Evolutionary conservation across 805 yeast genomes (phyloP), one percentile per base, ranked within the genome.

Genomic region (Candida dajiaensis): DNA sequence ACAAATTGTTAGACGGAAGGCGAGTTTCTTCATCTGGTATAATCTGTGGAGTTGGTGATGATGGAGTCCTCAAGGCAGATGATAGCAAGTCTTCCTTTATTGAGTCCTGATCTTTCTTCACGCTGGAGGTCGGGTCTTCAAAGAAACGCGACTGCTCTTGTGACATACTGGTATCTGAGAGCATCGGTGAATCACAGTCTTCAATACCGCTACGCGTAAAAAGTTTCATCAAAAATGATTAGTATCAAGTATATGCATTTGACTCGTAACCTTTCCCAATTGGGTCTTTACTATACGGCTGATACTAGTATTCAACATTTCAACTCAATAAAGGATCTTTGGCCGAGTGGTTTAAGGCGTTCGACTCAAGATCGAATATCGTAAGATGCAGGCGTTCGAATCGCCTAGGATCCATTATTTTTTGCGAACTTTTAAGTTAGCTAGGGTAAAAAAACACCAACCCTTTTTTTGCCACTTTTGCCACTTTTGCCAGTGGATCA

Each of bases 21-120:
- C 3, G 7, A 2, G 11, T 6, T 12, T 33, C 20, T n/a, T n/a
- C 20, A 10, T 9, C 20, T 16, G 18, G 36, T 18, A 4, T 8
- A 3, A 15, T 29, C 20, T 16, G 20, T 16, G 36, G 20, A 33
- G 18, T 13, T 15, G 18, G 35, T 3, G 21, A 18, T 22, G 26
- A 21, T 15, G 38, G 12, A 16, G 28, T 29, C 22, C 22, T 22
- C 16, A 31, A 15, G n/a, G 12, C 22, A 29, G 41, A n/a, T 26
- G 29, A 15, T 29, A 43, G 21, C 31, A 31, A 22, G 38, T 35
- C 19, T 23, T 44, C 40, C 19, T 35, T 40, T 33, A 44, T 39
- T 18, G 46, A 36, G 20, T 44, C 46, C 8, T 6, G 35, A 5
- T 18, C 40, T 38, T 31, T 15, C 29, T 31, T 44, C 18, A 19